Evolutionary conservation across 306 rosid species (phyloP).

Genomic region (Fagus crenata): DNA sequence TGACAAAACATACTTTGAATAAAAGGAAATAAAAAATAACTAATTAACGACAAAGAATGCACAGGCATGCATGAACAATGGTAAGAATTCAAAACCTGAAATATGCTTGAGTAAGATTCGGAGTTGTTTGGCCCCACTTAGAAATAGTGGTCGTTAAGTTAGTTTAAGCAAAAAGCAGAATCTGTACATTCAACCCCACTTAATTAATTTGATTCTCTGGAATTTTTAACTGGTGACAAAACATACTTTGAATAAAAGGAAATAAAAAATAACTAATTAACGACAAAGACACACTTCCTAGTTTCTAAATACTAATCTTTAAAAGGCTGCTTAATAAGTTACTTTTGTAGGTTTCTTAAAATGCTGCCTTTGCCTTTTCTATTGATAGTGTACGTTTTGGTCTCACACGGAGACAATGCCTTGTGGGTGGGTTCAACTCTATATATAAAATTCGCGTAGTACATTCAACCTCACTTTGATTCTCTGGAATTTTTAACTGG

Average conservation of each 20-base stretch:
- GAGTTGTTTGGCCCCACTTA: constrained; percentile 7
- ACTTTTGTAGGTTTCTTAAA: constrained; percentile 20
- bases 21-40: background rate
- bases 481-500: background rate
- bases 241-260: background rate
- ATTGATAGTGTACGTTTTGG: background rate
- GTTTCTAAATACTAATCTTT: background rate
- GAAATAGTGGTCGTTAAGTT: constrained; percentile 11
- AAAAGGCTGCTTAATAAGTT: constrained; percentile 1
- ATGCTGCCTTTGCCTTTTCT: background rate
- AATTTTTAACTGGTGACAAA: background rate
- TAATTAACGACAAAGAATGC: background rate
- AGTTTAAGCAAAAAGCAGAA: background rate
- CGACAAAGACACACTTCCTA: background rate
- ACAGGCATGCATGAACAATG: too few relatives aligned
- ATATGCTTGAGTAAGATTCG: background rate
- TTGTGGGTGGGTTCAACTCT: constrained; percentile 3
- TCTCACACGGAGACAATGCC: constrained; percentile 23
- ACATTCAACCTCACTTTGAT: background rate
- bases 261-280: background rate
- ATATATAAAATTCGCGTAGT: background rate
- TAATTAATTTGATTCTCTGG: background rate
- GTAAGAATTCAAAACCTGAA: background rate
- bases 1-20: background rate
- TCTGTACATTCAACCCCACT: background rate